Conservation (phyloP, 2,329 filamentous ascomycete species). For the Paraconiothyrium sp. region DNA sequence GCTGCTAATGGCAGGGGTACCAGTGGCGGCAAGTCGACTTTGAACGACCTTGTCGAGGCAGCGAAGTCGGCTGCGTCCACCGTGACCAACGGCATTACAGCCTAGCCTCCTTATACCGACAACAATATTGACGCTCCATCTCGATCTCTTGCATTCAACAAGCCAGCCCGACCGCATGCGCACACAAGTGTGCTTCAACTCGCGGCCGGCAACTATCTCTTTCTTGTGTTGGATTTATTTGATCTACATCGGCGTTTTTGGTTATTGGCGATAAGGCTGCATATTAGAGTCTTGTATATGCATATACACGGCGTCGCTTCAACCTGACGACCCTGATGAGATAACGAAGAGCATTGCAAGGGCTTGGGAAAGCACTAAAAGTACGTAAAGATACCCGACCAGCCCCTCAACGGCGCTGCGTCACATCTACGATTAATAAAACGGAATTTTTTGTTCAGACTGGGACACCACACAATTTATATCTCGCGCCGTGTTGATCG, state of each 20-base stretch:
- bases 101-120: conserved; percentile 33
- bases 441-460: too few relatives aligned
- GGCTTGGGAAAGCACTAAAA: background rate
- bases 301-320: conserved; percentile 51
- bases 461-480: too few relatives aligned
- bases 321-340: conserved; percentile 51
- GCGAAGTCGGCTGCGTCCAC: conserved; percentile 41
- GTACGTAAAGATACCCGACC: conserved; percentile 21
- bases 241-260: conserved; percentile 20
- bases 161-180: conserved; percentile 33
- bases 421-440: conserved; percentile 3
- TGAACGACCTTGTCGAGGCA: conserved; percentile 34
- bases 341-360: conserved; percentile 23
- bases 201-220: conserved; percentile 33
- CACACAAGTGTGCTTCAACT: conserved; percentile 26
- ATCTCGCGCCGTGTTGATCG: too few relatives aligned
- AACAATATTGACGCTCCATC: conserved; percentile 8
- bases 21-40: conserved; percentile 14
- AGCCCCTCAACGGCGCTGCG: conserved; percentile 23
- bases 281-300: conserved; percentile 21
- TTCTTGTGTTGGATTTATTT: conserved; percentile 16
- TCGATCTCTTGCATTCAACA: conserved; percentile 47
- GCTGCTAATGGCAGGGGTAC: conserved; percentile 1
- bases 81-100: conserved; percentile 41
- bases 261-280: conserved; percentile 17